Evolutionary conservation across 441 rosid genomes (phyloP).

Genomic region (Corymbia citriodora): DNA sequence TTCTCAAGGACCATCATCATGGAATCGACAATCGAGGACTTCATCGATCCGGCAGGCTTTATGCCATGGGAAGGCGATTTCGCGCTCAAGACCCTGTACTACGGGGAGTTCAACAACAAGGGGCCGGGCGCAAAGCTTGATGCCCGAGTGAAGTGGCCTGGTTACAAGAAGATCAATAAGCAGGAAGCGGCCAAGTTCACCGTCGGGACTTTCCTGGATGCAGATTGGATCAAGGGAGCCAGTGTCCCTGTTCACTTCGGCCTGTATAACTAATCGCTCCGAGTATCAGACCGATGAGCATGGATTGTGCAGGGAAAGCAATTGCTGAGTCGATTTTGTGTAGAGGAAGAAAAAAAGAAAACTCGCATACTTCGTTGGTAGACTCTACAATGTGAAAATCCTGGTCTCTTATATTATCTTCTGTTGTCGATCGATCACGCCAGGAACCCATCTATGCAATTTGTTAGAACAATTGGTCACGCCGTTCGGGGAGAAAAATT

Average conservation of each 20-base stretch:
- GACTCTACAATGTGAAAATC: not conserved
- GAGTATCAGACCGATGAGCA: not conserved
- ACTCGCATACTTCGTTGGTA: not conserved
- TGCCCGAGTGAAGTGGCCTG: constrained; percentile 61
- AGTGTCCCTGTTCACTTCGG: constrained; percentile 41
- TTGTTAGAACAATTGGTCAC: not conserved
- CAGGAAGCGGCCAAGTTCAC: constrained; percentile 50
- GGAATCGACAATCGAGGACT: constrained; percentile 52
- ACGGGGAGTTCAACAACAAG: constrained; percentile 54
- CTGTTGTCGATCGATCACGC: not conserved
- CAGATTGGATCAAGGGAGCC: constrained; percentile 42
- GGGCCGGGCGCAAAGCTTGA: constrained; percentile 42
- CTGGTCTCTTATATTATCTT: not conserved
- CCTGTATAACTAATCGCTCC: not conserved
- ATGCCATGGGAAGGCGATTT: constrained; percentile 43
- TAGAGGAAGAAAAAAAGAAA: not conserved
- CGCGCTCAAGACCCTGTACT: constrained; percentile 46
- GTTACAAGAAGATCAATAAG: constrained; percentile 35
- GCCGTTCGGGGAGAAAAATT: not conserved
- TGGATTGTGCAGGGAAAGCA: not conserved
- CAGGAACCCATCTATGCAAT: not conserved
- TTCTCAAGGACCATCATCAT: constrained; percentile 57
- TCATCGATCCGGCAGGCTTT: constrained; percentile 67
- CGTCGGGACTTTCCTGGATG: constrained; percentile 44
- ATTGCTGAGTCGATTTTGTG: not conserved